Evolutionary conservation across 2,329 filamentous ascomycete species (phyloP), one percentile per base, ranked within the genome.

Genomic region (Fusarium sarcochroum): DNA sequence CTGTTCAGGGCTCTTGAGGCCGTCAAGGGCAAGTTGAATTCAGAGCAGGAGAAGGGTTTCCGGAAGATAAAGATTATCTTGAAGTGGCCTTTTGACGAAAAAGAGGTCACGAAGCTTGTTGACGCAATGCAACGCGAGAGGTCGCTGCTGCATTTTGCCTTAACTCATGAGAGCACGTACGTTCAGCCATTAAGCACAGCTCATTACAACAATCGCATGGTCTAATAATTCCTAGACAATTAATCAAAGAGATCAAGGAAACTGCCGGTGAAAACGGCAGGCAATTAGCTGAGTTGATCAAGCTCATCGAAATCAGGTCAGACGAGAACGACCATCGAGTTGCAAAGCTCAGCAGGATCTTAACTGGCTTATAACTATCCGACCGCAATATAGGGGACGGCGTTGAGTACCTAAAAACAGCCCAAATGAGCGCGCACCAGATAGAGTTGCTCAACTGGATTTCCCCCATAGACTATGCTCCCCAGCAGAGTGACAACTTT

Each of bases 1-100:
- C 17, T 73, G 4, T 21, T 35, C 6, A 25, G 35, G 21, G 47
- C 60, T 23, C 48, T 74, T 20, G 21, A 32, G 14, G 34, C 23
- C 6, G 32, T 73, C 18, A 57, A 66, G 44, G 14, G 35, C 14
- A 71, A 63, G 56, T 35, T 72, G 4, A 30, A 63, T 15, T 58
- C 66, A 9, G 66, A 61, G 27, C 23, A 47, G 1, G 7, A 38
- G 7, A 41, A 37, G 6, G 63, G 71, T 1, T 13, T 37, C 3
- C 21, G 27, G 10, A 66, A 32, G n/a, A 4, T 11, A 9, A 37
- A 40, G 7, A n/a, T 27, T 2, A 23, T 17, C 6, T 25, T 54
- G 9, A 40, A 44, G 15, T 64, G 51, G 54, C 58, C 60, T 11
- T 63, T 75, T 18, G 38, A 62, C 3, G 68, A 70, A 52, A 63